These are phyloP conservation scores for Gyromitra esculenta DNA, from an alignment of 2,329 filamentous ascomycete genomes.

Conservation along the genomic window DNA sequence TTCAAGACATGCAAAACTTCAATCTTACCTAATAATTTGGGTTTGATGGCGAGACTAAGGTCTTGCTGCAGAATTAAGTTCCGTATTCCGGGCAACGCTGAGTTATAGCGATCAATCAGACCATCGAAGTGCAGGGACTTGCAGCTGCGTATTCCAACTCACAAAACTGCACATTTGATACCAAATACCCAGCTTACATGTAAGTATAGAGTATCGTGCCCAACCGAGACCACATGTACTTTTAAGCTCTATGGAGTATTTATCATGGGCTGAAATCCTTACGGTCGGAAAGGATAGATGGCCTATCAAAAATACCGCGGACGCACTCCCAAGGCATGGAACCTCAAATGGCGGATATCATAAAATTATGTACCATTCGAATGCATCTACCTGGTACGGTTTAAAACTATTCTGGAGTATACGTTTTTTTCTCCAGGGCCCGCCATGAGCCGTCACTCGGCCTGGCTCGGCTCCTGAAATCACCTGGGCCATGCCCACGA, in stretches of 20 bases:
- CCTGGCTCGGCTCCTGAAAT: not conserved
- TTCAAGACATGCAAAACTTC: too few relatives aligned
- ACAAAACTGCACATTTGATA: not conserved
- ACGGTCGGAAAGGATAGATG: not conserved
- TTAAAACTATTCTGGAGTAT: not conserved
- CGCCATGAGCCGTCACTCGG: slow-evolving; percentile 3
- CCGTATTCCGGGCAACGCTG: not conserved
- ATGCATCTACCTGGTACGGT: too few relatives aligned
- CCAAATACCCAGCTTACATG: too few relatives aligned
- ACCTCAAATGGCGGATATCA: too few relatives aligned
- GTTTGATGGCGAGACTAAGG: not conserved
- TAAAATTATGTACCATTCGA: too few relatives aligned
- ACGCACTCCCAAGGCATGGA: not conserved
- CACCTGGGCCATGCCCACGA: not conserved
- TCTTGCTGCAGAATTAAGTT: not conserved
- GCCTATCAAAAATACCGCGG: not conserved
- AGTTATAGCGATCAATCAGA: not conserved
- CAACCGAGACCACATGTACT: not conserved
- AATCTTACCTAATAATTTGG: too few relatives aligned
- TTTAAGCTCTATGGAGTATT: not conserved
- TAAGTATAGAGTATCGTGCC: too few relatives aligned
- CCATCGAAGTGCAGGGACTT: not conserved
- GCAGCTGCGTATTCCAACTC: not conserved
- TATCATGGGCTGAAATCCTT: not conserved
- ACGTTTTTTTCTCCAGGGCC: not conserved